Percentiles rank a stretch among this genome's conserved stretches.
These are phyloP conservation scores for Sherardia arvensis DNA, from an alignment of 257 asterid genomes.

Conservation along the genomic window DNA sequence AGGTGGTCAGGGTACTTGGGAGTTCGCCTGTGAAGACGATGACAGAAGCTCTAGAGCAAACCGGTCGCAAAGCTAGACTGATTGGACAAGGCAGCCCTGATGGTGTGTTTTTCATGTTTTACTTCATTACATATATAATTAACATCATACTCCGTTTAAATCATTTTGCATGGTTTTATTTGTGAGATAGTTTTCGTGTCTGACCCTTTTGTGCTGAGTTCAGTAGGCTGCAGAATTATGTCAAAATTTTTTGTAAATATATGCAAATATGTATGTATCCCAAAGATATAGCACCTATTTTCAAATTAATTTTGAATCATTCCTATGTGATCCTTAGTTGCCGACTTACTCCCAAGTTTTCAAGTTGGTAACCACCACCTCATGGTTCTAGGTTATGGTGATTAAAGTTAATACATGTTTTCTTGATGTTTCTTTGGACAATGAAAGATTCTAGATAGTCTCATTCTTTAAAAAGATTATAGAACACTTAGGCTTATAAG, in stretches of 20 bases:
- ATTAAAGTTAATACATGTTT: too few species aligned
- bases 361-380: too few species aligned
- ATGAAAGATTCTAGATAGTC: too few species aligned
- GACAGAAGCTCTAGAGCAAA: conserved; percentile 88
- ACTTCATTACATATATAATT: background rate
- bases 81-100: conserved; percentile 94
- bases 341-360: too few species aligned
- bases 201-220: background rate
- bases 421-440: too few species aligned
- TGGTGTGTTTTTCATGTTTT: conserved; percentile 30
- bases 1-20: conserved; percentile 85
- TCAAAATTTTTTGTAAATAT: background rate
- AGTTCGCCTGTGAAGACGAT: conserved; percentile 66
- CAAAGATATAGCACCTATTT: too few species aligned
- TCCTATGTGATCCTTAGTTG: too few species aligned
- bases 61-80: conserved; percentile 80
- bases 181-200: background rate
- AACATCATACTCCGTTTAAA: background rate
- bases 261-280: background rate
- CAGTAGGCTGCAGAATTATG: background rate
- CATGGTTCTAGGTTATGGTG: too few species aligned
- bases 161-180: background rate
- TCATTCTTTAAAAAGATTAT: too few species aligned
- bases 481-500: too few species aligned
- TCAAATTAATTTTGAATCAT: too few species aligned